These are phyloP conservation scores for Fagus sylvatica DNA, from an alignment of 306 rosid genomes.

Conservation along the genomic window DNA sequence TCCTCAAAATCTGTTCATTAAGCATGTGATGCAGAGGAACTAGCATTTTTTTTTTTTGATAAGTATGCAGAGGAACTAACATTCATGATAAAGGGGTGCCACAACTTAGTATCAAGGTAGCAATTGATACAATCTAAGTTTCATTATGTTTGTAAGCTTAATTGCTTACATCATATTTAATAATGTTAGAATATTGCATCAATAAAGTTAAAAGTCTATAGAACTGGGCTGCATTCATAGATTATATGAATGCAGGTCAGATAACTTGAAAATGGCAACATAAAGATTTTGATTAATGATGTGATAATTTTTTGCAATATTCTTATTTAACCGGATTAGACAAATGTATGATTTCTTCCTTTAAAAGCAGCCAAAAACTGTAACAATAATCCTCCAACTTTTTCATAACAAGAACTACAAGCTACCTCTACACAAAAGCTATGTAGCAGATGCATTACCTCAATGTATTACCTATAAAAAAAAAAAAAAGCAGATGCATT, in stretches of 20 bases:
- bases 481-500: background rate
- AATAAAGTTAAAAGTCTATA: background rate
- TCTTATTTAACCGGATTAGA: background rate
- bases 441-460: background rate
- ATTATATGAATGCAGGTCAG: background rate
- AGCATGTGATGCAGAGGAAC: background rate
- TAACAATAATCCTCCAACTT: background rate
- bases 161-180: too few species aligned
- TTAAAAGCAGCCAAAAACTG: background rate
- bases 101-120: too few species aligned
- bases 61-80: background rate
- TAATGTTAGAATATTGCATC: background rate
- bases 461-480: too few species aligned
- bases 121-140: too few species aligned
- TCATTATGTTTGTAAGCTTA: too few species aligned
- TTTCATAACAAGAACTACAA: background rate
- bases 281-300: background rate
- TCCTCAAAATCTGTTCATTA: background rate
- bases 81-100: background rate
- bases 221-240: background rate
- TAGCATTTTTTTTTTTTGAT: too few species aligned
- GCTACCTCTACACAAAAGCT: constrained; percentile 1
- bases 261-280: background rate
- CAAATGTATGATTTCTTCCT: background rate
- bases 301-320: background rate